Percentiles rank a stretch among this genome's conserved stretches.
These are phyloP conservation scores for Backusella morwellensis DNA, from an alignment of 192 early-diverging fungal genomes.

Conservation along the genomic window DNA sequence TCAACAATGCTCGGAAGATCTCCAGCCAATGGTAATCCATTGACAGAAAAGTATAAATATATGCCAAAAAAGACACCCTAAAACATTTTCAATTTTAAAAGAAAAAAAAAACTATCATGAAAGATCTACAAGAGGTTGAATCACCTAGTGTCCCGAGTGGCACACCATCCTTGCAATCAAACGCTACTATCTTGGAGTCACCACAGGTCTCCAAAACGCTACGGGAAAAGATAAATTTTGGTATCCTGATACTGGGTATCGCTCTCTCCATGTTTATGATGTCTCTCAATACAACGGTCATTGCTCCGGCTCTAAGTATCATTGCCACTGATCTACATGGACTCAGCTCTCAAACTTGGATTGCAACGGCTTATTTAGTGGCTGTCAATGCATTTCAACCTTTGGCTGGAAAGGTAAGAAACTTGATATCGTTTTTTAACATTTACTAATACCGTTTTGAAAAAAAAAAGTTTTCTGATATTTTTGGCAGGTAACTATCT, in stretches of 20 bases:
- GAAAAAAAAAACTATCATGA: background rate
- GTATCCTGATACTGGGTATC: conserved; percentile 14
- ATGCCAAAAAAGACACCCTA: background rate
- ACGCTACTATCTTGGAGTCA: background rate
- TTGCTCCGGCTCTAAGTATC: conserved; percentile 33
- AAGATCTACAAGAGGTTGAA: background rate
- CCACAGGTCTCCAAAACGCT: background rate
- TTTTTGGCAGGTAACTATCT: background rate
- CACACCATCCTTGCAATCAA: background rate
- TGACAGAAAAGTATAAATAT: background rate
- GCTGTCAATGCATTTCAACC: conserved; percentile 30
- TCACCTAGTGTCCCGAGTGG: background rate
- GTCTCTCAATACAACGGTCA: conserved; percentile 31
- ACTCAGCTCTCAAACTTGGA: conserved; percentile 24
- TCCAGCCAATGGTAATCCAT: too few relatives aligned
- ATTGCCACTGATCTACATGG: conserved; percentile 27
- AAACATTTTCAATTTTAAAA: background rate
- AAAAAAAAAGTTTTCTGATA: background rate
- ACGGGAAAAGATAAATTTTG: background rate
- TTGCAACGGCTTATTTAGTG: conserved; percentile 33
- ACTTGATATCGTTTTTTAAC: background rate
- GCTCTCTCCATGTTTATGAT: conserved; percentile 31
- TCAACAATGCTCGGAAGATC: background rate
- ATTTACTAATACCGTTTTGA: background rate
- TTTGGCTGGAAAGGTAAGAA: conserved; percentile 27